These are phyloP conservation scores for Aspergillus hiratsukae DNA, from an alignment of 2,329 filamentous ascomycete species.

Conservation along the genomic window DNA sequence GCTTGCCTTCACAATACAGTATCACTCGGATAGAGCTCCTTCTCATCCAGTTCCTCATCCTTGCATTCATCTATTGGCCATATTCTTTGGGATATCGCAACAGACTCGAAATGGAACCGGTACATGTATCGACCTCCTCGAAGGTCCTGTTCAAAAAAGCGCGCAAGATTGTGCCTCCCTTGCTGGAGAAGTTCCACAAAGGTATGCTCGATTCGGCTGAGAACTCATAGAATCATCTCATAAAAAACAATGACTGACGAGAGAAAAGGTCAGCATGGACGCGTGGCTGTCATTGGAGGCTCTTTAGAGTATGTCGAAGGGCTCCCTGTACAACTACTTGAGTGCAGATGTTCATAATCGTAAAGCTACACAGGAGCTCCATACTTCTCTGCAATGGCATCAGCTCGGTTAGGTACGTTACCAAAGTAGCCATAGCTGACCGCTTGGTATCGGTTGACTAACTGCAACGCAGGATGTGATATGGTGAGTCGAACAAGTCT, in stretches of 20 bases:
- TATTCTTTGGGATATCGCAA: neutral
- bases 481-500: slow-evolving; percentile 58
- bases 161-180: slow-evolving; percentile 85
- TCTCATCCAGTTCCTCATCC: neutral
- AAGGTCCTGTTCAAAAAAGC: slow-evolving; percentile 74
- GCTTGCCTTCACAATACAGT: slow-evolving; percentile 6
- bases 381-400: slow-evolving; percentile 97
- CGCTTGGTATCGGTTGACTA: slow-evolving; percentile 9
- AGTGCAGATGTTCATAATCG: neutral
- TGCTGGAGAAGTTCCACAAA: slow-evolving; percentile 96
- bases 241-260: neutral
- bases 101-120: slow-evolving; percentile 27
- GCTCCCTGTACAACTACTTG: slow-evolving; percentile 1
- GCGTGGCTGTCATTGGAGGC: slow-evolving; percentile 89
- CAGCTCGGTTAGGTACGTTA: slow-evolving; percentile 67
- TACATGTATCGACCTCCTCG: slow-evolving; percentile 60
- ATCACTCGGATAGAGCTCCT: neutral
- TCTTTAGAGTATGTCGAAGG: slow-evolving; percentile 63
- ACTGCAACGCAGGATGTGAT: slow-evolving; percentile 53
- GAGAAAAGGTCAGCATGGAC: slow-evolving; percentile 73
- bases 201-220: slow-evolving; percentile 48
- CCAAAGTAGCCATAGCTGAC: neutral
- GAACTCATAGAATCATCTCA: neutral
- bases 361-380: slow-evolving; percentile 82
- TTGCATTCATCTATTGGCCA: neutral